Evolutionary conservation across 1,139 yeast genomes (phyloP).

Genomic region (Sugiyamaella neomexicana): DNA sequence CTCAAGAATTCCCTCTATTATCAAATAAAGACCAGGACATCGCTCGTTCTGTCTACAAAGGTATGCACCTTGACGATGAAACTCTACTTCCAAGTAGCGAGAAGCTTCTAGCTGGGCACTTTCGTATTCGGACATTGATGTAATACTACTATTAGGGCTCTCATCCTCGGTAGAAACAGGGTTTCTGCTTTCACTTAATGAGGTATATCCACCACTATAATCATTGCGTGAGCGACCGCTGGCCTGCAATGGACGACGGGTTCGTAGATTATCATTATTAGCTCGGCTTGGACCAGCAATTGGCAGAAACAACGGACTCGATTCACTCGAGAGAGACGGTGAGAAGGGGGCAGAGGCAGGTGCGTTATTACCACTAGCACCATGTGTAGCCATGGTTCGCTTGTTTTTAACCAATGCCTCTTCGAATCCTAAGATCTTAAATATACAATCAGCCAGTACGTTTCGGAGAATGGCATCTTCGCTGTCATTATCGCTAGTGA

Average conservation of each 20-base stretch:
- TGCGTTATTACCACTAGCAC: not conserved
- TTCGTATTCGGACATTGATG: slow-evolving; percentile 39
- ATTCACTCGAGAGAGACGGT: slow-evolving; percentile 27
- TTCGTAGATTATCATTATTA: not conserved
- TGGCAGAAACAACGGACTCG: slow-evolving; percentile 29
- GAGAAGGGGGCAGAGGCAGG: slow-evolving; percentile 6
- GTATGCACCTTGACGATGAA: slow-evolving; percentile 54
- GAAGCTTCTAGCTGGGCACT: slow-evolving; percentile 66
- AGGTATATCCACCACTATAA: slow-evolving; percentile 8
- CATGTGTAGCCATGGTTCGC: not conserved
- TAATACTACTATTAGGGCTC: slow-evolving; percentile 12
- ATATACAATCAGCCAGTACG: slow-evolving; percentile 75
- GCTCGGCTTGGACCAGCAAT: not conserved
- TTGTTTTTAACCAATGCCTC: slow-evolving; percentile 20
- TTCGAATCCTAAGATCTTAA: slow-evolving; percentile 65
- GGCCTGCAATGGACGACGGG: slow-evolving; percentile 3
- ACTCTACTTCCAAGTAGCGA: slow-evolving; percentile 57
- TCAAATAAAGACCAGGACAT: slow-evolving; percentile 74
- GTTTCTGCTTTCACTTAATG: slow-evolving; percentile 8
- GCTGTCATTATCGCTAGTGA: slow-evolving; percentile 70
- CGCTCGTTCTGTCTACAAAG: slow-evolving; percentile 65
- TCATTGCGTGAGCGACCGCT: slow-evolving; percentile 3
- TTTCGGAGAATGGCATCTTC: slow-evolving; percentile 69
- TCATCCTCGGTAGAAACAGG: slow-evolving; percentile 16
- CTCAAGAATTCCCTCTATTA: slow-evolving; percentile 74